Evolutionary conservation across 805 yeast species (phyloP), one percentile per base, ranked within the genome.

Genomic region (Kluyveromyces dobzhanskii): DNA sequence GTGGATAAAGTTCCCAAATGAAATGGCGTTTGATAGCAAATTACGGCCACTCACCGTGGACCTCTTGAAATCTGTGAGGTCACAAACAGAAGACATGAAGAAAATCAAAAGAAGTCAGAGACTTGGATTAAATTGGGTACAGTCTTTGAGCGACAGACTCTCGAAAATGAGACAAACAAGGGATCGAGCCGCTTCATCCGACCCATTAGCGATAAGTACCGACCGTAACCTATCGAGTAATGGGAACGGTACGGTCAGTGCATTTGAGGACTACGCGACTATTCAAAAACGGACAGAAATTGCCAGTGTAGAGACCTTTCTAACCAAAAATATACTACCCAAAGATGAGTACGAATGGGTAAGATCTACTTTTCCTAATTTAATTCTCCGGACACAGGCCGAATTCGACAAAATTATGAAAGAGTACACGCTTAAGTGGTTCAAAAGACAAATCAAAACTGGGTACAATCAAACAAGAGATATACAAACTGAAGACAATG

Each of bases 351-450:
- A 17, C 21, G 21, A 17, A 16, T 34, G 30, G 30, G 37, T 34
- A 12, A 24, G 24, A 17, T 10, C 17, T 6, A 24, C 6, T 11
- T 34, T 24, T 14, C 37, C 37, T 8, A 24, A 17, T 17, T n/a
- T 14, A 17, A 34, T 34, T 9, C 37, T 34, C 5, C n/a, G 13
- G 9, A 14, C 21, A 24, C 37, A 34, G 29, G 29, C 30, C 21
- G 17, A 17, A 12, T 34, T 34, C 19, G 37, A 34, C 21, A 26
- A 9, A 7, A 9, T 34, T 9, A 34, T 34, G 30, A 24, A 34
- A 18, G 30, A 34, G n/a, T 34, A 26, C 30, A 34, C 29, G 2
- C 14, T 34, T 29, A 24, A 17, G 13, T 34, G 37, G 37, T 10
- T 34, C 19, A 34, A 34, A 24, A 24, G 21, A 24, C 37, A 26